These are phyloP conservation scores for Halteria grandinella DNA, from an alignment of 73 alveolate species.

Conservation along the genomic window DNA sequence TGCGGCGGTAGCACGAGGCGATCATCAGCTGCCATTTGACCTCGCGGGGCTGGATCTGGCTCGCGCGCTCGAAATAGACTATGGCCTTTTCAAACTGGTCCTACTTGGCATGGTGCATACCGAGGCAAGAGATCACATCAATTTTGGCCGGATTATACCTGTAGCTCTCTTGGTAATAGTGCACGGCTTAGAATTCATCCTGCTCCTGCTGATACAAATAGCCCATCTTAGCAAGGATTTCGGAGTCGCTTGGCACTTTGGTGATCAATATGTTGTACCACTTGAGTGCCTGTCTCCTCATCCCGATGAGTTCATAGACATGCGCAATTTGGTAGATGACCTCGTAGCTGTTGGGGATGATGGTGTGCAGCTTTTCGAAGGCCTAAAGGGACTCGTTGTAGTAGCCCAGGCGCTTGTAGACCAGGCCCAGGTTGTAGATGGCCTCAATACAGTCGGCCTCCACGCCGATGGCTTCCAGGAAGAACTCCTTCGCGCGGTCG, in stretches of 20 bases:
- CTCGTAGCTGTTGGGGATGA: constrained; percentile 96
- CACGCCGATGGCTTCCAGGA: constrained; percentile 99
- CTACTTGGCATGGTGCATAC: constrained; percentile 92
- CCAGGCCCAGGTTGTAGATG: constrained; percentile 99
- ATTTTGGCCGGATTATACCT: constrained; percentile 93
- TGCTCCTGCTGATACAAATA: constrained; percentile 88
- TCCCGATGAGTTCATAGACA: constrained; percentile 93
- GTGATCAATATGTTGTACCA: constrained; percentile 92
- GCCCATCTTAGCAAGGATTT: constrained; percentile 94
- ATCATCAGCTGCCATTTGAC: constrained; percentile 97
- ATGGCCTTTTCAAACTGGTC: constrained; percentile 97
- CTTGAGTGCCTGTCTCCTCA: constrained; percentile 95
- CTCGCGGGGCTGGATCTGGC: constrained; percentile 97
- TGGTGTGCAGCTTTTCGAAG: constrained; percentile 98
- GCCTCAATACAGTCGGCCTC: constrained; percentile 99
- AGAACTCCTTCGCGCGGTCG: constrained; percentile 97
- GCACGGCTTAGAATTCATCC: constrained; percentile 90
- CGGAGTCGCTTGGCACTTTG: constrained; percentile 95
- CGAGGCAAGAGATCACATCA: constrained; percentile 95
- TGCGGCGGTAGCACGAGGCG: constrained; percentile 96
- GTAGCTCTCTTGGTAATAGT: constrained; percentile 97
- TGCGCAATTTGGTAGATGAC: constrained; percentile 96
- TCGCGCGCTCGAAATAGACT: constrained; percentile 96
- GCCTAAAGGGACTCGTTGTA: constrained; percentile 97
- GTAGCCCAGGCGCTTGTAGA: constrained; percentile 84